Percentiles rank a stretch among this genome's conserved stretches.
Evolutionary conservation across 2,329 filamentous ascomycete genomes (phyloP).

Genomic region (Fusarium redolens): DNA sequence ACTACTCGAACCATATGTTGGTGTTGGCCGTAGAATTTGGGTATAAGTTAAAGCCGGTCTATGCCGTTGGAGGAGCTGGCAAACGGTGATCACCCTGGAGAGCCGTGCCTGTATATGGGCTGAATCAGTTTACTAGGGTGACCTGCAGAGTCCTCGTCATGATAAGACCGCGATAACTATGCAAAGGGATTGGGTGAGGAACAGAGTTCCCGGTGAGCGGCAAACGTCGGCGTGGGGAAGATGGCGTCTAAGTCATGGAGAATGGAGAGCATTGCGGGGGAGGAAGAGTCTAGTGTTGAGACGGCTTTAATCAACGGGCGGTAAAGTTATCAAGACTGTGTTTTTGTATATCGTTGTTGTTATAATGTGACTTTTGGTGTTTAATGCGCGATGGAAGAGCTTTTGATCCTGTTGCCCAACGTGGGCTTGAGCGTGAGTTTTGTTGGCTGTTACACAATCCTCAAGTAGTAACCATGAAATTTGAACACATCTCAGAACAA

Average conservation of each 20-base stretch:
- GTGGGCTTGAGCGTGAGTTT: background rate
- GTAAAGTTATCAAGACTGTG: background rate
- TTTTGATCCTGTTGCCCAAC: background rate
- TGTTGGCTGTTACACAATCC: constrained; percentile 2
- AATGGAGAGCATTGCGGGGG: constrained; percentile 4
- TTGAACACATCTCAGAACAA: background rate
- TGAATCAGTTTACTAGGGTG: background rate
- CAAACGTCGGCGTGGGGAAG: constrained; percentile 35
- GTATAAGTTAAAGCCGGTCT: constrained; percentile 21
- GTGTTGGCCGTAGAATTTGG: background rate
- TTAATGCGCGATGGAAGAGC: background rate
- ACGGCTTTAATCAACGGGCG: background rate
- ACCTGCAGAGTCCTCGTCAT: background rate
- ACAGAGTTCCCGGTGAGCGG: constrained; percentile 12
- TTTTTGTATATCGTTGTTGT: background rate
- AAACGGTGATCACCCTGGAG: background rate
- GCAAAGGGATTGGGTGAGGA: background rate
- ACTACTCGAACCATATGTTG: background rate
- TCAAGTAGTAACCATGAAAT: background rate
- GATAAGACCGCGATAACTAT: background rate
- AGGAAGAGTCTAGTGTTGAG: background rate
- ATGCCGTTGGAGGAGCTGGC: constrained; percentile 19
- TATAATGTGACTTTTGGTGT: background rate
- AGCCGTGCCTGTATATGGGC: constrained; percentile 4
- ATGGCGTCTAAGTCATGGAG: constrained; percentile 14